Percentiles rank a stretch among this genome's conserved stretches.
phyloP scores from a whole-genome alignment of 371 early-diverging fungal genomes.

The Rhizopus delemar region DNA sequence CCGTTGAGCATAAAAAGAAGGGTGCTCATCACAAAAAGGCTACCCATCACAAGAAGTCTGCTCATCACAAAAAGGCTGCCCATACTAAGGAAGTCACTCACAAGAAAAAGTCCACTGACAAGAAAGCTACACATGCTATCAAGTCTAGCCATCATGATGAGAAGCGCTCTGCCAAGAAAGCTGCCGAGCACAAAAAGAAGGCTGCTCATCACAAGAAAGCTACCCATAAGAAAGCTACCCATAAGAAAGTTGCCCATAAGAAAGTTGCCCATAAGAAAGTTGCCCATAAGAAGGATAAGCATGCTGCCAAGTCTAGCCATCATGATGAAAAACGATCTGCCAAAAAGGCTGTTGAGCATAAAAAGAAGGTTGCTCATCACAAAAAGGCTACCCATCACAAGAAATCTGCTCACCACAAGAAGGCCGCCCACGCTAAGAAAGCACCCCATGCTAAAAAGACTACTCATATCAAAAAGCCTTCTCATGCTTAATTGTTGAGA shows the following conservation, averaged over 20 bases:
- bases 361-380: neutral
- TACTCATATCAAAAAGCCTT: neutral
- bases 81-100: conserved; percentile 1
- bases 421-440: conserved; percentile 1
- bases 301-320: no score
- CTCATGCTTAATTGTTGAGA: neutral
- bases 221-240: conserved; percentile 11
- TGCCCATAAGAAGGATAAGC: neutral
- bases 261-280: neutral
- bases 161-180: neutral
- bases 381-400: neutral
- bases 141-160: neutral
- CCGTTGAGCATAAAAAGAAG: conserved; percentile 1
- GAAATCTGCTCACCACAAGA: conserved; percentile 7
- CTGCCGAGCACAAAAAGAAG: neutral
- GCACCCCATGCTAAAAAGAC: no score
- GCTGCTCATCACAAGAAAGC: neutral
- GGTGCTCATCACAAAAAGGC: conserved; percentile 4
- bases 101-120: neutral
- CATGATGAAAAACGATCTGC: neutral
- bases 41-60: neutral
- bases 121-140: neutral
- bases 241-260: neutral
- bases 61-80: neutral
- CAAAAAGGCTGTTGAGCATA: neutral